A percentile compares a stretch with the other conserved stretches of the same genome.
These are phyloP conservation scores for Keithomyces neogunnii DNA, from an alignment of 2,329 filamentous ascomycete species.

Conservation along the genomic window DNA sequence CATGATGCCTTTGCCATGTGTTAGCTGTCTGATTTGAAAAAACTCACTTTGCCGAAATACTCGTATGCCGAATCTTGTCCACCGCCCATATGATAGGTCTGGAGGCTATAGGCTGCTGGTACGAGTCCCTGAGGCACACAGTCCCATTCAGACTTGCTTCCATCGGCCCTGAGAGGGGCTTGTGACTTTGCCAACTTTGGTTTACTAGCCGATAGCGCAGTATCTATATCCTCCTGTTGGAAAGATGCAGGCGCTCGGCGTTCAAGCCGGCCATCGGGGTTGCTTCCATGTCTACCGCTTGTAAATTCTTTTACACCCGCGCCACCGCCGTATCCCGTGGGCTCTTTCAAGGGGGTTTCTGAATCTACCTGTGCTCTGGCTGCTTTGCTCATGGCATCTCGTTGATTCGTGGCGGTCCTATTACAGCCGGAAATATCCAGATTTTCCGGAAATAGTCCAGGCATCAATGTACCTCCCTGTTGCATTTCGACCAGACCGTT, in stretches of 20 bases:
- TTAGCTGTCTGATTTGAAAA: background rate
- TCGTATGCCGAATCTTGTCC: constrained; percentile 64
- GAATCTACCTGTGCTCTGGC: constrained; percentile 28
- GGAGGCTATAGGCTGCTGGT: constrained; percentile 31
- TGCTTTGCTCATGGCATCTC: constrained; percentile 21
- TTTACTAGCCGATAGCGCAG: background rate
- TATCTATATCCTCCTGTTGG: background rate
- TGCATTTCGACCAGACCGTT: constrained; percentile 71
- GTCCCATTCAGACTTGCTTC: constrained; percentile 28
- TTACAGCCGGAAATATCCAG: constrained; percentile 78
- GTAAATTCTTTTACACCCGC: background rate
- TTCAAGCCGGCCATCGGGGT: constrained; percentile 4
- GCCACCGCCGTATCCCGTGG: constrained; percentile 17
- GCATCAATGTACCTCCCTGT: constrained; percentile 56
- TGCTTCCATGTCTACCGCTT: background rate
- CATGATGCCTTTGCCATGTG: background rate
- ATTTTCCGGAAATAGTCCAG: constrained; percentile 71
- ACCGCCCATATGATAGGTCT: constrained; percentile 53
- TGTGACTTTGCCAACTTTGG: background rate
- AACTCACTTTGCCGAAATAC: constrained; percentile 53
- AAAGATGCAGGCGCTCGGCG: background rate
- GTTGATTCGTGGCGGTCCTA: constrained; percentile 32
- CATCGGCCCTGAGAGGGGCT: constrained; percentile 26
- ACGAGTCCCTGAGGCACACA: constrained; percentile 55
- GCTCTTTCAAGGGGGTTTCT: constrained; percentile 17